Evolutionary conservation across 352 stramenopile species (phyloP).

Genomic region (Phytophthora brassicae): DNA sequence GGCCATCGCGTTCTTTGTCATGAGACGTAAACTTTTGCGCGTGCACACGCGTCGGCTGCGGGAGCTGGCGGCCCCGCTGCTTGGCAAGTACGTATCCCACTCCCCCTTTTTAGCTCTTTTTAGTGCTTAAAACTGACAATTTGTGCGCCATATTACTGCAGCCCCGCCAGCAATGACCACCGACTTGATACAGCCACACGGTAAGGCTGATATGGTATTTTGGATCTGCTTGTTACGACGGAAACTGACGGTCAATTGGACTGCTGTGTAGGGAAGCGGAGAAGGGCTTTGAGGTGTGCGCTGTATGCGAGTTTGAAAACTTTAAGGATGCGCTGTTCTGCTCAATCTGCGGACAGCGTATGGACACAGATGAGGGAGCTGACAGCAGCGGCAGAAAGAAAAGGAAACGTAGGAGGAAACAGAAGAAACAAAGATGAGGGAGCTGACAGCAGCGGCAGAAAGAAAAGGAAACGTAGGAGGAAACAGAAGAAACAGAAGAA

Average conservation of each 20-base stretch:
- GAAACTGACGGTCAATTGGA: not conserved
- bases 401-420: conserved; percentile 15
- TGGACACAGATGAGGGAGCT: conserved; percentile 13
- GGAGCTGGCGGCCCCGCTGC: conserved; percentile 54
- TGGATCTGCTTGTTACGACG: not conserved
- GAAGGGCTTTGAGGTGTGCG: conserved; percentile 47
- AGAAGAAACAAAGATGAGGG: conserved; percentile 8
- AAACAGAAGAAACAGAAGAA: conserved; percentile 19
- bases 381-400: conserved; percentile 12
- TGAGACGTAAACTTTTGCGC: conserved; percentile 48
- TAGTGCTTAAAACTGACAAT: conserved; percentile 1
- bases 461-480: conserved; percentile 16
- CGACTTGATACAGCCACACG: conserved; percentile 49
- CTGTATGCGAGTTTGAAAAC: conserved; percentile 60
- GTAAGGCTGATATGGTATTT: not conserved
- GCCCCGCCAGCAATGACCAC: conserved; percentile 31
- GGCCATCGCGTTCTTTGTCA: conserved; percentile 52
- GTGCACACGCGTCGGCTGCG: conserved; percentile 42
- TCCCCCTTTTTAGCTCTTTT: not conserved
- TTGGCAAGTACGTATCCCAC: conserved; percentile 45
- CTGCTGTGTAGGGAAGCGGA: conserved; percentile 32
- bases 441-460: conserved; percentile 1
- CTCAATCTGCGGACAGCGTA: conserved; percentile 43
- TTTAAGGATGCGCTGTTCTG: conserved; percentile 56
- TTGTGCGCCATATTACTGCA: conserved; percentile 8